Evolutionary conservation across 2,329 filamentous ascomycete species (phyloP), one percentile per base, ranked within the genome.

Genomic region (Apiospora malaysiana): DNA sequence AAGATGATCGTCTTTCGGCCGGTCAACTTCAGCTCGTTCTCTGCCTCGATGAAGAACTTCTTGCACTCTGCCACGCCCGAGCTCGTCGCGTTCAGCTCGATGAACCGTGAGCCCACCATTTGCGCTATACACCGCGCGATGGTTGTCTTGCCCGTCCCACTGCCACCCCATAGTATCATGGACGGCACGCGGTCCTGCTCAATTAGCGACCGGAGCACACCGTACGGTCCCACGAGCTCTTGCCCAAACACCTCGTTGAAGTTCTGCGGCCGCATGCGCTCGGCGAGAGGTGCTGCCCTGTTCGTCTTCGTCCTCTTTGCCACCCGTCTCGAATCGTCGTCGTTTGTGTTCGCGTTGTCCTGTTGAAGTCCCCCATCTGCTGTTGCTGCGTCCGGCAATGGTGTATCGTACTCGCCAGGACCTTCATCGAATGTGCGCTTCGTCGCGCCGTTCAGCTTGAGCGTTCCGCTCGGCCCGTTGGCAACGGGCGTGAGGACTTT

Each of bases 1-100:
- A 99, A 99, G 74, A 99, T 90, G 74, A 99, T 97, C 0, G 96
- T 98, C 83, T 93, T 95, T 72, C 94, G 88, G 1, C 95, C 95
- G 0, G 94, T 97, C 68, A 98, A 84, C 0, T 86, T 84, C 66
- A 94, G 83, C 79, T 98, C 96, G 77, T 91, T 93, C 72, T 89
- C 90, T 0, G 96, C 95, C 75, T 98, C 94, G 27, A 86, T 85
- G 77, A 98, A 98, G 70, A 98, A 87, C 85, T 94, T 96, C 83
- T 98, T 97, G 86, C 93, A 95, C 80, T 98, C 95, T 32, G 88
- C 91, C 23, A 98, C 93, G 1, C 95, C 95, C 8, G 92, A 92
- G 75, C 90, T 94, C 2, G 95, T 98, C 73, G 94, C 95, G 81
- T 97, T 98, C 83, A 98, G 95, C 85, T 99, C 96, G 74, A 98